phyloP scores from a whole-genome alignment of 1,284 basidiomycete genomes.

The Ustilago vetiveriae region DNA sequence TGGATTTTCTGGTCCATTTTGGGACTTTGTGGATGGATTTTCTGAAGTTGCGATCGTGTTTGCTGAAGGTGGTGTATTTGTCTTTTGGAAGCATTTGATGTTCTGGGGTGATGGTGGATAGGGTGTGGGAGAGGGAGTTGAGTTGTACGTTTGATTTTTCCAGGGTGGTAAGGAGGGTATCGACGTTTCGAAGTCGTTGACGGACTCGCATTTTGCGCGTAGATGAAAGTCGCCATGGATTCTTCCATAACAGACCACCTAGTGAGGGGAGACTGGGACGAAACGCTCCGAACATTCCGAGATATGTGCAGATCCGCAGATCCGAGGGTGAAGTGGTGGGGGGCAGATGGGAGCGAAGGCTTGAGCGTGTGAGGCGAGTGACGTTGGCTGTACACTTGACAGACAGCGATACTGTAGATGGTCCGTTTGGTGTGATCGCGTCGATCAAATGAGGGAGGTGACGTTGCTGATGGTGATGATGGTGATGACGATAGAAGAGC shows the following conservation, averaged over 20 bases:
- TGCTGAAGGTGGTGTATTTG: conserved; percentile 93
- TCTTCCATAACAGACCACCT: conserved; percentile 88
- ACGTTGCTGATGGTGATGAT: neutral
- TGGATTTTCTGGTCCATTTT: conserved; percentile 57
- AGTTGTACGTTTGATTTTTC: conserved; percentile 81
- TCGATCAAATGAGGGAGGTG: neutral
- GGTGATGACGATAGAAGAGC: neutral
- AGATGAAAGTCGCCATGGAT: conserved; percentile 87
- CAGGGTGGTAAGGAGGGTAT: conserved; percentile 89
- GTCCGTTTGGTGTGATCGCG: too few species aligned
- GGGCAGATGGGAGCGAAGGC: neutral
- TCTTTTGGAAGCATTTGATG: conserved; percentile 86
- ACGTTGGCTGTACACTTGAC: too few species aligned
- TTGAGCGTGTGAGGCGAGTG: too few species aligned
- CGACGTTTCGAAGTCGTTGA: conserved; percentile 87
- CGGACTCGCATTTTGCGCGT: conserved; percentile 92
- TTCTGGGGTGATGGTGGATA: conserved; percentile 83
- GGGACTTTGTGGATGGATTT: conserved; percentile 88
- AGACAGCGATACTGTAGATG: too few species aligned
- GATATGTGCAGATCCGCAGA: neutral
- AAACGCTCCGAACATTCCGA: conserved; percentile 72
- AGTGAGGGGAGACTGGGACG: conserved; percentile 75
- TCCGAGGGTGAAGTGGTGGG: neutral
- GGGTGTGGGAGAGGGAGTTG: conserved; percentile 76
- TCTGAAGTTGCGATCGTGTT: conserved; percentile 74